Evolutionary conservation across 2,329 filamentous ascomycete genomes (phyloP).

Genomic region (Trichoderma sp.): DNA sequence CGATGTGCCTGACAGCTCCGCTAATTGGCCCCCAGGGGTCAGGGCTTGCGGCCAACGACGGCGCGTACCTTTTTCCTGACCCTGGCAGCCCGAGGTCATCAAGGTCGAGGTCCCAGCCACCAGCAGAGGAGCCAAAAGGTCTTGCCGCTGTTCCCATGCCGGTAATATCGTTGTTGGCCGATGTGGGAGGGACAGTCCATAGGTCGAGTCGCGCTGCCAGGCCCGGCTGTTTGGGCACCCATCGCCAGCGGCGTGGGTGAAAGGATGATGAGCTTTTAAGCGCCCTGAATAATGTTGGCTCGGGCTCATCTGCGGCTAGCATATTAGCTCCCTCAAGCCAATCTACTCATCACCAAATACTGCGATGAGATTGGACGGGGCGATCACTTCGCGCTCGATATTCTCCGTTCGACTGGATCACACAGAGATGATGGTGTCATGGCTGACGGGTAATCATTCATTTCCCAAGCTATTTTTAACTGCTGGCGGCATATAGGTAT

Average conservation of each 20-base stretch:
- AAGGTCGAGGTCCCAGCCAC: slow-evolving; percentile 20
- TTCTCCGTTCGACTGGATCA: slow-evolving; percentile 16
- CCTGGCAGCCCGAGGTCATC: slow-evolving; percentile 5
- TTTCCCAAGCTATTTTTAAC: slow-evolving; percentile 20
- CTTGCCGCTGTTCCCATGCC: background rate
- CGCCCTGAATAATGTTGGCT: slow-evolving; percentile 26
- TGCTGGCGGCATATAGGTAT: slow-evolving; percentile 10
- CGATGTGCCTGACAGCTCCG: slow-evolving; percentile 10
- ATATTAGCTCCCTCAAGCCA: slow-evolving; percentile 15
- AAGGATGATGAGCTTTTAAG: slow-evolving; percentile 20
- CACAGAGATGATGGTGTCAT: slow-evolving; percentile 22
- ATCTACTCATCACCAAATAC: slow-evolving; percentile 21
- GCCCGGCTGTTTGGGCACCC: slow-evolving; percentile 23
- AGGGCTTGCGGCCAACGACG: slow-evolving; percentile 12
- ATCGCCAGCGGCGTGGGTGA: slow-evolving; percentile 5
- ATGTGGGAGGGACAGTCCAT: background rate
- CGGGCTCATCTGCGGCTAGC: slow-evolving; percentile 22
- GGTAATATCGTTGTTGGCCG: background rate
- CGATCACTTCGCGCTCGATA: slow-evolving; percentile 6
- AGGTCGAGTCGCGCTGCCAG: background rate
- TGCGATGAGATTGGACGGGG: slow-evolving; percentile 19
- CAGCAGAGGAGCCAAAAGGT: slow-evolving; percentile 11
- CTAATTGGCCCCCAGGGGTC: slow-evolving; percentile 23
- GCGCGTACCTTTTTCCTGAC: slow-evolving; percentile 28
- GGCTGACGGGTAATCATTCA: slow-evolving; percentile 19